phyloP scores from a whole-genome alignment of 306 rosid species.

The Quercus parvula region DNA sequence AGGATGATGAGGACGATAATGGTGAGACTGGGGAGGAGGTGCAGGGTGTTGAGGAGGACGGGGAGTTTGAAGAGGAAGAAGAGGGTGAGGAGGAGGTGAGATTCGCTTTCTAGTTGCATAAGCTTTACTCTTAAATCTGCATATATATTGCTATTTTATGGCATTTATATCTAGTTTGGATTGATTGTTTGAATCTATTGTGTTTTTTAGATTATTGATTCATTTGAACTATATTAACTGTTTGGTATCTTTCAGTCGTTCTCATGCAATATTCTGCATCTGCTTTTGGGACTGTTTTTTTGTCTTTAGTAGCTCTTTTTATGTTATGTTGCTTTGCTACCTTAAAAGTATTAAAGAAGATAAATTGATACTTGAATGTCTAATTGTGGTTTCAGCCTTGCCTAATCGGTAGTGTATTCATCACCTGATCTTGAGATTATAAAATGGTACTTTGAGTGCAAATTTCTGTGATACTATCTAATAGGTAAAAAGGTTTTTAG shows the following conservation, averaged over 20 bases:
- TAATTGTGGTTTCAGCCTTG: background rate
- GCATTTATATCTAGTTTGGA: background rate
- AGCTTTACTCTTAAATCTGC: too few relatives aligned
- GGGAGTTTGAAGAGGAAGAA: constrained; percentile 65
- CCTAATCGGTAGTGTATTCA: background rate
- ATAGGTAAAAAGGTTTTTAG: background rate
- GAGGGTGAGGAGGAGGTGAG: constrained; percentile 75
- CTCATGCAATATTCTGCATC: background rate
- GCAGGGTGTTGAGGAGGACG: constrained; percentile 55
- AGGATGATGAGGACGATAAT: constrained; percentile 82
- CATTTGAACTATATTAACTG: too few relatives aligned
- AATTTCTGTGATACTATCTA: background rate
- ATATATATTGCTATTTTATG: background rate
- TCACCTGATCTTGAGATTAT: background rate
- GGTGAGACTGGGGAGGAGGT: constrained; percentile 89
- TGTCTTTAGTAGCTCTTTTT: background rate
- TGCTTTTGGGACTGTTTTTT: background rate
- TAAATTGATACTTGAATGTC: background rate
- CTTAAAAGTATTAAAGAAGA: background rate
- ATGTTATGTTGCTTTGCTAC: background rate
- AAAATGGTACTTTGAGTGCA: background rate
- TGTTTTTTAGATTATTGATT: constrained; percentile 1
- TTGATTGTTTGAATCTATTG: background rate
- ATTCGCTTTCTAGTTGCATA: constrained; percentile 2
- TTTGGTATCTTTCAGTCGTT: background rate